Evolutionary conservation across 2,329 filamentous ascomycete genomes (phyloP), one percentile per base, ranked within the genome.

Genomic region (Teratosphaeria pseudoeucalypti): DNA sequence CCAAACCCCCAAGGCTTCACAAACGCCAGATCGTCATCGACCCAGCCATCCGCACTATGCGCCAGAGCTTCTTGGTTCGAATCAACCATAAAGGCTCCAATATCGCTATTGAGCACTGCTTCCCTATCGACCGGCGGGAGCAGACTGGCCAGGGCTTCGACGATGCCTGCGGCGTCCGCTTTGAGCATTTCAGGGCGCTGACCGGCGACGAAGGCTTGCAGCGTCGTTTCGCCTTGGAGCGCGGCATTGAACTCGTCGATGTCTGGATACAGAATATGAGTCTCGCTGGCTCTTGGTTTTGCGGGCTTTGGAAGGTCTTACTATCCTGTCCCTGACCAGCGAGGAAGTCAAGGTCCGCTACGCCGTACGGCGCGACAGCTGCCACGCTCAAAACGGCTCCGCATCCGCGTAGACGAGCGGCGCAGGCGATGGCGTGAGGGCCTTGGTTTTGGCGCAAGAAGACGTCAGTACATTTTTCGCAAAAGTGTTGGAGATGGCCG

Each of bases 1-100:
- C 65, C 62, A 47, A 69, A 68, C 0, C 67, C 66, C 67, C 67
- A 69, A 0, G 65, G 65, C 14, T 52, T 53, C 7, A 60, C 54
- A 29, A 67, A 66, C 6, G 62, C 62, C 34, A 69, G 56, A 53
- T 66, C 64, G 55, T 69, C 67, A 57, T 69, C 67, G 12, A 68
- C 59, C 65, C 66, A 67, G 11, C 67, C 67, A 32, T 68, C 66
- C 4, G 56, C 54, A 57, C 57, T 55, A 34, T 61, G 34, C 57
- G 62, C 60, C 7, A 68, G 59, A 14, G 56, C 63, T 54, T 65
- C 64, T 19, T 59, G 49, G 12, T 61, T 52, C 11, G 23, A 23
- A 19, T 58, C 55, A 2, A 54, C 61, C 9, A 55, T 56, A 27
- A 56, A 57, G 16, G 34, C 19, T 16, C 59, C 63, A 5, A 65